phyloP scores from a whole-genome alignment of 345 rosid species.

The Combretum micranthum region DNA sequence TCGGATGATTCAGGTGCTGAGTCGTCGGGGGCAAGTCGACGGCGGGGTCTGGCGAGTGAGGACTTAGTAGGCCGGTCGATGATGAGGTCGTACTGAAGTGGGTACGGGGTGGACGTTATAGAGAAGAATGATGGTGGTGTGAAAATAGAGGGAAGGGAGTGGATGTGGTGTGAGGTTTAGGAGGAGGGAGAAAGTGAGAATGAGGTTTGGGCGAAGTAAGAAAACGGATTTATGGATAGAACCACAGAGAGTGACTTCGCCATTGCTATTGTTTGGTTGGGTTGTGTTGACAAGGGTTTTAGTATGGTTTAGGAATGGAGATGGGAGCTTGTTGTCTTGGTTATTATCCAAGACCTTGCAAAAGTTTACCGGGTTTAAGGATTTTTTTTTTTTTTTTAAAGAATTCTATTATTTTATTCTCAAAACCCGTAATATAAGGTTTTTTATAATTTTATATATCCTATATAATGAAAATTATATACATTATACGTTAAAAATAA shows the following conservation, averaged over 20 bases:
- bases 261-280: no score
- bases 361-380: no score
- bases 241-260: conserved; percentile 14
- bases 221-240: conserved; percentile 19
- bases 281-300: no score
- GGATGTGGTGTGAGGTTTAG: conserved; percentile 16
- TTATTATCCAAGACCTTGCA: no score
- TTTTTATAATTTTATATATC: no score
- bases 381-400: no score
- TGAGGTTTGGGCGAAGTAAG: conserved; percentile 27
- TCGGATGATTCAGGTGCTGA: conserved; percentile 18
- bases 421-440: no score
- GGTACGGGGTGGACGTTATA: conserved; percentile 63
- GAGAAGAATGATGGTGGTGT: conserved; percentile 27
- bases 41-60: conserved; percentile 32
- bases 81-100: conserved; percentile 84
- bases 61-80: conserved; percentile 61
- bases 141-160: conserved; percentile 19
- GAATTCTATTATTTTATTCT: no score
- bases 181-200: conserved; percentile 14
- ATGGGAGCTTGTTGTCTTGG: no score
- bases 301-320: no score
- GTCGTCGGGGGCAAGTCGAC: conserved; percentile 21
- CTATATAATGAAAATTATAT: no score
- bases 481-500: no score